A percentile compares a stretch with the other conserved stretches of the same genome.
Conservation (phyloP, 2,329 filamentous ascomycete species). For the Xylariales sp. region DNA sequence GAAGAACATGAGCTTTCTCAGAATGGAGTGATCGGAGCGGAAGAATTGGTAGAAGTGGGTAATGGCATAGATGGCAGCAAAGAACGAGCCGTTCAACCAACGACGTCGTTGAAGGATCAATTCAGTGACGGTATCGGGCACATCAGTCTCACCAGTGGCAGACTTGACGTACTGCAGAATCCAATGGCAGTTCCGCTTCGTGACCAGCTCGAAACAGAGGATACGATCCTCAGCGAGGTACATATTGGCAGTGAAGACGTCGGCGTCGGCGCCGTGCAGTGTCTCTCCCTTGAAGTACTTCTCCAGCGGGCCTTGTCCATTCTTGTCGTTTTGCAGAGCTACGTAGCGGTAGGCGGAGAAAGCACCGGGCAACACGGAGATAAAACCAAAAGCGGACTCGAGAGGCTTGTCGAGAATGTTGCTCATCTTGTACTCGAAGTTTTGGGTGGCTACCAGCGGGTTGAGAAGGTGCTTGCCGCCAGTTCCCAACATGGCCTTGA, state of each 20-base stretch:
- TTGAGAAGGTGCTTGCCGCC: constrained; percentile 81
- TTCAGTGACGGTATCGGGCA: constrained; percentile 89
- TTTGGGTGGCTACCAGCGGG: constrained; percentile 91
- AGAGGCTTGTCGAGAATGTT: constrained; percentile 98
- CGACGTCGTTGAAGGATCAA: constrained; percentile 92
- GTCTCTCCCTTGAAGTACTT: constrained; percentile 99
- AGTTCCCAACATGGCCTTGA: constrained; percentile 93
- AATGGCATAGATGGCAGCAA: constrained; percentile 91
- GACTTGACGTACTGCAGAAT: constrained; percentile 98
- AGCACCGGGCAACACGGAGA: constrained; percentile 92
- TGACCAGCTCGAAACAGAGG: constrained; percentile 95
- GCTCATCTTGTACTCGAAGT: constrained; percentile 99
- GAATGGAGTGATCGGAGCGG: constrained; percentile 81
- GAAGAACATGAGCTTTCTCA: constrained; percentile 86
- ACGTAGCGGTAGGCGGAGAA: constrained; percentile 95
- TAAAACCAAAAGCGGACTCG: constrained; percentile 96
- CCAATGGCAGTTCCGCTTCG: constrained; percentile 97
- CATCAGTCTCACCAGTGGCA: constrained; percentile 92
- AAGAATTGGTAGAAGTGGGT: constrained; percentile 96
- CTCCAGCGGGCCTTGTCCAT: constrained; percentile 88
- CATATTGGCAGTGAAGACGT: constrained; percentile 98
- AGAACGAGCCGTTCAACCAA: constrained; percentile 98
- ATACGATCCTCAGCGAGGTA: constrained; percentile 88
- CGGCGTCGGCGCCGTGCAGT: constrained; percentile 89
- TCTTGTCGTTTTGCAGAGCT: constrained; percentile 93